phyloP scores from a whole-genome alignment of 2,329 filamentous ascomycete species.

The Aspergillus fischeri region DNA sequence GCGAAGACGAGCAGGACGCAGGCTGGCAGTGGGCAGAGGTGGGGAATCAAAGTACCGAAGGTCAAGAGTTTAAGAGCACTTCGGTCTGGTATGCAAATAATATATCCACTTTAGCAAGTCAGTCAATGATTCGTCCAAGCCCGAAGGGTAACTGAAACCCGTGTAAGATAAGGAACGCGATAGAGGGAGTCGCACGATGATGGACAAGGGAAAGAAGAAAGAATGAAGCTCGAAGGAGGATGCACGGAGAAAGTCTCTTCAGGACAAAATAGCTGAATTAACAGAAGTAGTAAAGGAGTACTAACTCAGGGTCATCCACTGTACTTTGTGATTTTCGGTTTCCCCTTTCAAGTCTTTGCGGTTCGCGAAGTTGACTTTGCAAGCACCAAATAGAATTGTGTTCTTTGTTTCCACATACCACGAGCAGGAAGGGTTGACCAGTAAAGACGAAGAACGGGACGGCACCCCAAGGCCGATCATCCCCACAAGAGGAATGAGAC shows the following conservation, averaged over 20 bases:
- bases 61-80: background rate
- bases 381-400: background rate
- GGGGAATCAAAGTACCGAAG: background rate
- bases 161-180: background rate
- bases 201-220: background rate
- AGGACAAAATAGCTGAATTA: background rate
- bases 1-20: background rate
- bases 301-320: background rate
- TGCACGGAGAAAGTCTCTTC: constrained; percentile 13
- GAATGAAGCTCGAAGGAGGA: constrained; percentile 2
- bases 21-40: background rate
- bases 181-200: constrained; percentile 1
- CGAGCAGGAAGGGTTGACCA: constrained; percentile 13
- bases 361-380: background rate
- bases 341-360: background rate
- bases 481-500: constrained; percentile 21
- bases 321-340: background rate
- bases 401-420: constrained; percentile 4
- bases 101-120: background rate
- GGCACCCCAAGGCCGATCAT: constrained; percentile 23
- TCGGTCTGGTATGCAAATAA: background rate
- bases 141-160: background rate
- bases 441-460: constrained; percentile 13
- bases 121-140: background rate
- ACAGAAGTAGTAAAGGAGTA: background rate